Evolutionary conservation across 129 eudicot species (phyloP), one percentile per base, ranked within the genome.

Genomic region (Helianthus tuberosus): DNA sequence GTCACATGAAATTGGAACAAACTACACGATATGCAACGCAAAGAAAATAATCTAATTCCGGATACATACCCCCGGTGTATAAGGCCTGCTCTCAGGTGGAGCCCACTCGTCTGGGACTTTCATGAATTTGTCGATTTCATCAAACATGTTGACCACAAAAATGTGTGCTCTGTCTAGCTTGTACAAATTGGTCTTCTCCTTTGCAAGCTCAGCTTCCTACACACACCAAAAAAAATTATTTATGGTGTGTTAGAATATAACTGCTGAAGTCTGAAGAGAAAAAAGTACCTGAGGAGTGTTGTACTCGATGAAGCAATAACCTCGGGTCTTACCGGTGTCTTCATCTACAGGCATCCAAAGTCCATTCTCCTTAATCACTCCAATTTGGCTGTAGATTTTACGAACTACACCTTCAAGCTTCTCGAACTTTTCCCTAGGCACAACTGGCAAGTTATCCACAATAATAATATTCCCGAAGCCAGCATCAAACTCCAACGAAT

Each of bases 81-180:
- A 91, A 25, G 96, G 97, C 74, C 83, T 86, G 64, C 79, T 75
- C 69, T 91, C 97, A 39, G 97, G 97, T 16, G 96, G 96, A n/a
- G 96, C 96, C 97, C 97, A 91, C 81, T 91, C 88, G 65, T 91
- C 96, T 32, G 97, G 97, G 79, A 91, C 97, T 54, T 75, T 83
- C 86, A 80, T 68, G 69, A 82, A 91, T 82, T 89, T 91, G 75
- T 91, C 97, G n/a, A 91, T 80, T 60, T 91, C 97, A 75, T 91
- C 92, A 69, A 91, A 91, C 83, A 86, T 61, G 83, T 84, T 88
- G 12, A 91, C 96, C 69, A 76, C 70, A 79, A 88, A 88, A 72
- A 86, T 76, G 60, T 91, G 97, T 11, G 97, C 80, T 75, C 81
- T 86, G 80, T 91, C 97, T 43, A 91, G 73, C 76, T 72, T 89